Base-by-base conservation (phyloP, 805 yeast genomes). In the Barnettozyma sucrosica region DNA sequence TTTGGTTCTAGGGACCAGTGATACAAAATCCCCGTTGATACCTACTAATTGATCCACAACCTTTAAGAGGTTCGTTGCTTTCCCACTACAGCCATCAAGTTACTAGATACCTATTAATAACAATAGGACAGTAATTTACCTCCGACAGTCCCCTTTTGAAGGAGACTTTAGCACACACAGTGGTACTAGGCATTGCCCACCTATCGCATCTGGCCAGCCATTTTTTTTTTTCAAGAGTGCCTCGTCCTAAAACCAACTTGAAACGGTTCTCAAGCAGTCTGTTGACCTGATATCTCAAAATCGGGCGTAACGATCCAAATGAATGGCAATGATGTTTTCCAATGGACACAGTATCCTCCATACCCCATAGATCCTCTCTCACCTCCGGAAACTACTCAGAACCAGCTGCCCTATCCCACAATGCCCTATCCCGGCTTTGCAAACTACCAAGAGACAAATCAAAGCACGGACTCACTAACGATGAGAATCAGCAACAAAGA, bases 371-470 rank as follows among this genome's bases (percentile, higher is more conserved):
- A 34, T 23, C 37, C 23, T 3, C 23, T 34, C n/a, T 28, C 32
- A 16, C 32, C 32, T 11, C 16, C 13, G 16, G 37, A 16, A 18
- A 3, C 37, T 23, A 34, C 37, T 3, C 32, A 28, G 32, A 28
- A 34, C 10, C 47, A 36, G 25, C 49, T 51, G 20, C 56, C 56
- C 2, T 54, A 54, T 23, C 58, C 58, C n/a, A 38, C 46, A 7
- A 34, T 44, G 20, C 56, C 55, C 5, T 54, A 47, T 26, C 58
- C 58, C 1, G 55, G 53, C 4, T 51, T 47, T 13, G 10, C 41
- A 3, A 41, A 36, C 42, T 37, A 49, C 42, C 54, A 51, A 8
- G 20, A 28, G 7, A 21, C 41, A n/a, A 52, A 51, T 33, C 39
- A 43, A 8, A 52, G 56, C 28, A 41, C 57, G 4, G 57, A 53